A percentile compares a stretch with the other conserved stretches of the same genome.
phyloP scores from a whole-genome alignment of 1,284 basidiomycete genomes.

The Tilletiaria anomala region DNA sequence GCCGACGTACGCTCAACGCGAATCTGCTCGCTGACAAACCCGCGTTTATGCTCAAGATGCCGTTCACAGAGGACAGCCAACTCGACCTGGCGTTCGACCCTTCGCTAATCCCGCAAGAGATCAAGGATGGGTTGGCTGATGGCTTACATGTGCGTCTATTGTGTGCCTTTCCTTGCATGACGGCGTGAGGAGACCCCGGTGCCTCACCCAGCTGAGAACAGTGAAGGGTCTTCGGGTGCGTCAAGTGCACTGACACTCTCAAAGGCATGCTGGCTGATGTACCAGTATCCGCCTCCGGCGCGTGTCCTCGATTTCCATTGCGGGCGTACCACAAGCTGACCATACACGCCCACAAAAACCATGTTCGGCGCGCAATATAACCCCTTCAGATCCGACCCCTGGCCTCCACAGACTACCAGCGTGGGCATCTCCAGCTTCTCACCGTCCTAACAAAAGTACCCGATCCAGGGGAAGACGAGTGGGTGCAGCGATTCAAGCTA shows the following conservation, averaged over 20 bases:
- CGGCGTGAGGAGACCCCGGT: no score
- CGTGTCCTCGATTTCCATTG: neutral
- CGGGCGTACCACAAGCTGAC: neutral
- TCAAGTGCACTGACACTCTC: no score
- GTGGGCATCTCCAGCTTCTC: constrained; percentile 71
- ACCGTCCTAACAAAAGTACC: constrained; percentile 62
- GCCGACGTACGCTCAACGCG: no score
- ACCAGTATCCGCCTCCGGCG: constrained; percentile 6
- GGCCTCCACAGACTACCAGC: constrained; percentile 64
- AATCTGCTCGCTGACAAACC: no score
- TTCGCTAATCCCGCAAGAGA: constrained; percentile 54
- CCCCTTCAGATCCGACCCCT: constrained; percentile 65
- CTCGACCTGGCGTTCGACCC: constrained; percentile 63
- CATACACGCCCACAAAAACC: no score
- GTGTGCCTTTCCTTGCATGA: no score
- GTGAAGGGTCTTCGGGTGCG: no score
- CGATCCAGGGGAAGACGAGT: constrained; percentile 55
- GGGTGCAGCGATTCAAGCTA: constrained; percentile 20
- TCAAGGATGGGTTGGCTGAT: constrained; percentile 48
- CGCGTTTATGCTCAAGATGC: constrained; percentile 20
- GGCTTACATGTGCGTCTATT: constrained; percentile 50
- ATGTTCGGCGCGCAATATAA: neutral
- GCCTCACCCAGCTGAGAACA: no score
- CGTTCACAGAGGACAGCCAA: constrained; percentile 53
- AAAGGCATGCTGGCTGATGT: constrained; percentile 20